Base-by-base conservation (phyloP, 495 filamentous ascomycete genomes). In the Pyronema domesticum region DNA sequence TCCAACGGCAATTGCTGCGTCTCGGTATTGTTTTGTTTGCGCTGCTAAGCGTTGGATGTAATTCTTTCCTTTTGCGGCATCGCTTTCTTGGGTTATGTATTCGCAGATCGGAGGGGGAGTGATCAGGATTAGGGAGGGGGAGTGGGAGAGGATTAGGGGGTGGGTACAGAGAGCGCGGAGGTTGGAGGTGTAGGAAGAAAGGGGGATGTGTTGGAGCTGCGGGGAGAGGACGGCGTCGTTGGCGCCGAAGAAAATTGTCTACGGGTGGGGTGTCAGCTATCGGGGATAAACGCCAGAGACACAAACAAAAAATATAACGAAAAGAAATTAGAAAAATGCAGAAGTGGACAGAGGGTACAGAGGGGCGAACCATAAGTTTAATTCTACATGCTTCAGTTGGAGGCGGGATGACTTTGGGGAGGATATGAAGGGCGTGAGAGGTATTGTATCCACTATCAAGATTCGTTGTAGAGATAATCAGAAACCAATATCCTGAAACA, bases 231-330 rank as follows among this genome's bases (percentile, higher is more conserved):
- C 74, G 6, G 88, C 81, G 65, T 95, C 88, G 64, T 95, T 95
- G 61, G 88, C 84, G 14, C 88, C 88, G 55, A 94, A 79, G 61
- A 91, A 86, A 57, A 95, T 70, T 18, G 80, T 73, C 84, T 89
- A 51, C 23, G 33, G 50, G 1, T 30, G 23, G 5, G 23, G 23
- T 30, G 23, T 30, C 5, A 30, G 23, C 1, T 30, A 30, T 30
- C 5, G 2, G 23, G 15, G 40, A n/a, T n/a, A n/a, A n/a, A n/a
- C n/a, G n/a, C n/a, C n/a, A n/a, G n/a, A 44, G 17, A 62, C 11
- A 7, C 30, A 23, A 9, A 48, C 3, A 48, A 48, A 14, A 30
- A 30, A 30, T 30, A 30, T 30, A 30, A 30, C 5, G 23, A 30
- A 30, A 17, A 6, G 11, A 3, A 43, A 43, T 43, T n/a, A 1